phyloP scores from a whole-genome alignment of 1,139 yeast species.

The Candida tropicalis region DNA sequence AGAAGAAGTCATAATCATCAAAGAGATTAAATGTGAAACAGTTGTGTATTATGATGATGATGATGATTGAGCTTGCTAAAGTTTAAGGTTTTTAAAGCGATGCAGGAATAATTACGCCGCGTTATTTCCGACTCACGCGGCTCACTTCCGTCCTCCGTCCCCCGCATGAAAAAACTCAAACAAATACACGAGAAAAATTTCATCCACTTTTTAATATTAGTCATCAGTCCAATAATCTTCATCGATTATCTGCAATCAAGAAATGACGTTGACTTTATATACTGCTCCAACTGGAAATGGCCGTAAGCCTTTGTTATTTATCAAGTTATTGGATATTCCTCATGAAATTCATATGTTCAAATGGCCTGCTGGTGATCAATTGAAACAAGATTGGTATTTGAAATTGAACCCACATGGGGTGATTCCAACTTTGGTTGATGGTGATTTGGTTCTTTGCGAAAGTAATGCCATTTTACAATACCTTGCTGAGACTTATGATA shows the following conservation, averaged over 20 bases:
- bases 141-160: too few relatives aligned
- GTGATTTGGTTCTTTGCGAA: constrained; percentile 11
- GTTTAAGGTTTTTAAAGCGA: too few relatives aligned
- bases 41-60: too few relatives aligned
- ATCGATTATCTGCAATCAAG: too few relatives aligned
- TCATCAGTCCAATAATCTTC: too few relatives aligned
- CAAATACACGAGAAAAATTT: too few relatives aligned
- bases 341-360: constrained; percentile 15
- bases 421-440: constrained; percentile 18
- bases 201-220: too few relatives aligned
- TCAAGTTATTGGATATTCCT: constrained; percentile 18
- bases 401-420: constrained; percentile 17
- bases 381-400: constrained; percentile 17
- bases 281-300: constrained; percentile 24
- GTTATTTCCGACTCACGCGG: too few relatives aligned
- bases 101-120: too few relatives aligned
- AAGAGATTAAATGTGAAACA: not conserved
- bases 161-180: too few relatives aligned
- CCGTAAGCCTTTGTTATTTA: constrained; percentile 19
- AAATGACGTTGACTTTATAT: constrained; percentile 17
- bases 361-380: constrained; percentile 15
- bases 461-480: constrained; percentile 16
- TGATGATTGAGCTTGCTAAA: too few relatives aligned
- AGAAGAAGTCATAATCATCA: constrained; percentile 38
- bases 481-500: constrained; percentile 15